Evolutionary conservation across 108 stramenopile genomes (phyloP).

Genomic region (Aurantiochytrium sp.): DNA sequence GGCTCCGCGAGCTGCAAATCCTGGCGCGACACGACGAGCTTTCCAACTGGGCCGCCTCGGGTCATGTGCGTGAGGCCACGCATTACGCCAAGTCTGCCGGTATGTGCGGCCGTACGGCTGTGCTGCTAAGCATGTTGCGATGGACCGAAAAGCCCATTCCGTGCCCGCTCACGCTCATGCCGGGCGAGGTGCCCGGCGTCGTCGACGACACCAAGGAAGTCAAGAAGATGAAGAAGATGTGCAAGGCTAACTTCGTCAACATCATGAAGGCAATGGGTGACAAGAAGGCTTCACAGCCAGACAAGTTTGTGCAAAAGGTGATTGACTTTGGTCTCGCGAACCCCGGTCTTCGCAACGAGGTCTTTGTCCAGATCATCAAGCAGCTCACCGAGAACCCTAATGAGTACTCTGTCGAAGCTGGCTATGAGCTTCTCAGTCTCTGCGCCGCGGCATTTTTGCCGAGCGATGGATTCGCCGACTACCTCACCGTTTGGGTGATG

Average conservation of each 20-base stretch:
- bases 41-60: neutral
- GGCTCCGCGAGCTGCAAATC: neutral
- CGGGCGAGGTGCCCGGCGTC: neutral
- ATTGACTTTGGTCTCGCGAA: neutral
- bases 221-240: neutral
- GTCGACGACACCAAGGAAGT: neutral
- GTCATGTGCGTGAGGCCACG: neutral
- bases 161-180: neutral
- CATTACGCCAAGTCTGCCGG: neutral
- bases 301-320: neutral
- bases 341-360: slow-evolving; percentile 34
- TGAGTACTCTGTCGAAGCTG: slow-evolving; percentile 25
- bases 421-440: slow-evolving; percentile 46
- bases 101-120: neutral
- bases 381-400: slow-evolving; percentile 47
- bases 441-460: slow-evolving; percentile 38
- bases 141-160: slow-evolving; percentile 21
- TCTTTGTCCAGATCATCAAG: slow-evolving; percentile 54
- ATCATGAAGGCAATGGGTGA: neutral
- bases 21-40: neutral
- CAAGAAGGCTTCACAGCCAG: neutral
- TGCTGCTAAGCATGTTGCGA: neutral
- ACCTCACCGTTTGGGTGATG: neutral
- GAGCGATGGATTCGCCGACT: slow-evolving; percentile 39
- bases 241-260: neutral